Percentiles rank a stretch among this genome's conserved stretches.
phyloP scores from a whole-genome alignment of 192 early-diverging fungal genomes.

The Obelidium mucronatum region DNA sequence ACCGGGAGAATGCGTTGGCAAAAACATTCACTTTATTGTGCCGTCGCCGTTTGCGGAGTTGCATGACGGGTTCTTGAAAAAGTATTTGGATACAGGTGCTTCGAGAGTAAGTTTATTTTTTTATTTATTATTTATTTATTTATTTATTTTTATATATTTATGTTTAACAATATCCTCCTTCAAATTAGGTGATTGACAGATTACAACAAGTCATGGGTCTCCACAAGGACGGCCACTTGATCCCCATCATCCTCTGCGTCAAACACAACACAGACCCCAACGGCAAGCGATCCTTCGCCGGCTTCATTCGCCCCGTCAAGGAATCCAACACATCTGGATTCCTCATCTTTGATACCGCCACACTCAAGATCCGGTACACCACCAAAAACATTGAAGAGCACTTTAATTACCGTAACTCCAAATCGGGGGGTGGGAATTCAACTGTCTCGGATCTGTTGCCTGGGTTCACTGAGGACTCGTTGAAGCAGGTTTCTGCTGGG shows the following conservation, averaged over 20 bases:
- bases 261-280: constrained; percentile 40
- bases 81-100: constrained; percentile 53
- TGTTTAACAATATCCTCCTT: background rate
- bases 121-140: background rate
- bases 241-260: constrained; percentile 41
- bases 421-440: constrained; percentile 35
- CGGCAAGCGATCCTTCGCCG: constrained; percentile 42
- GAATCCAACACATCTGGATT: constrained; percentile 30
- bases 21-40: constrained; percentile 49
- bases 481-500: background rate
- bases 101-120: constrained; percentile 37
- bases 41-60: constrained; percentile 50
- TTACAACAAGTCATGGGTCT: constrained; percentile 46
- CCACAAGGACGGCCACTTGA: constrained; percentile 36
- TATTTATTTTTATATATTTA: background rate
- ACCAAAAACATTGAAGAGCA: constrained; percentile 13
- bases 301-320: constrained; percentile 3
- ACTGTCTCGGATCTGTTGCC: constrained; percentile 3
- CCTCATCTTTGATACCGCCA: constrained; percentile 31
- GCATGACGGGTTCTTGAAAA: constrained; percentile 45
- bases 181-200: constrained; percentile 48
- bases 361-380: background rate
- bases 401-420: constrained; percentile 30
- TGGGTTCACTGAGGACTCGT: background rate
- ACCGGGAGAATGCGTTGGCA: constrained; percentile 34